Evolutionary conservation across 176 grass and related monocot genomes (phyloP).

Genomic region (Carex kokanica): DNA sequence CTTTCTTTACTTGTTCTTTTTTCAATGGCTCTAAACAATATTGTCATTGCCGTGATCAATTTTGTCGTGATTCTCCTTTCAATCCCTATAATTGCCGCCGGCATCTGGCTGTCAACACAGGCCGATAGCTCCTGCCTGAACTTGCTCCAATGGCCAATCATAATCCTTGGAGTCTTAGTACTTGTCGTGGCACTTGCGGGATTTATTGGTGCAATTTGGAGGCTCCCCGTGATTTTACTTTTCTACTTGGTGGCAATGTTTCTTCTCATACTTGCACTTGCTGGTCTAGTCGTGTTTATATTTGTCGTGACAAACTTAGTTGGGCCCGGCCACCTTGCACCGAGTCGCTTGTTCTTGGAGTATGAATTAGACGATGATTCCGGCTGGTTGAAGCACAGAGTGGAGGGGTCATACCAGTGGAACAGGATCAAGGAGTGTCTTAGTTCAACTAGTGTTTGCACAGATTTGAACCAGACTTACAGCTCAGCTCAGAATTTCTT

Average conservation of each 20-base stretch:
- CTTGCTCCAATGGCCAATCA: conserved; percentile 73
- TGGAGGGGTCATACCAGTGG: conserved; percentile 44
- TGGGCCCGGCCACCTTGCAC: conserved; percentile 29
- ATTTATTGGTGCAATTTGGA: conserved; percentile 66
- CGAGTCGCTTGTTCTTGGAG: conserved; percentile 63
- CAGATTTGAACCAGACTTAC: conserved; percentile 70
- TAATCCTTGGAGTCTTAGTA: conserved; percentile 51
- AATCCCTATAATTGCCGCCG: conserved; percentile 61
- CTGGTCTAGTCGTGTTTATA: conserved; percentile 54
- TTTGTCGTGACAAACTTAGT: conserved; percentile 38
- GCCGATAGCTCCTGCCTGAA: conserved; percentile 62
- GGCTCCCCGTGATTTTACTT: conserved; percentile 61
- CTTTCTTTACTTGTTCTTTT: neutral
- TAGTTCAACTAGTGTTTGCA: conserved; percentile 44
- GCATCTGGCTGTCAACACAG: conserved; percentile 75
- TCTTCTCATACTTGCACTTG: conserved; percentile 37
- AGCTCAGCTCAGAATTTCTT: conserved; percentile 56
- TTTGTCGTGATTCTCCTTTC: conserved; percentile 59
- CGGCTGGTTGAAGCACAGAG: conserved; percentile 53
- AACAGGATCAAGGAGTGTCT: conserved; percentile 70
- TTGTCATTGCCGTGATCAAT: conserved; percentile 52
- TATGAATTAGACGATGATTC: conserved; percentile 64
- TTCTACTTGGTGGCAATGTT: conserved; percentile 73
- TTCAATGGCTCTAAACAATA: conserved; percentile 60
- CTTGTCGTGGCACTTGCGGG: conserved; percentile 57